Conservation (phyloP, 768 basidiomycete genomes). For the Sporobolomyces pararoseus region DNA sequence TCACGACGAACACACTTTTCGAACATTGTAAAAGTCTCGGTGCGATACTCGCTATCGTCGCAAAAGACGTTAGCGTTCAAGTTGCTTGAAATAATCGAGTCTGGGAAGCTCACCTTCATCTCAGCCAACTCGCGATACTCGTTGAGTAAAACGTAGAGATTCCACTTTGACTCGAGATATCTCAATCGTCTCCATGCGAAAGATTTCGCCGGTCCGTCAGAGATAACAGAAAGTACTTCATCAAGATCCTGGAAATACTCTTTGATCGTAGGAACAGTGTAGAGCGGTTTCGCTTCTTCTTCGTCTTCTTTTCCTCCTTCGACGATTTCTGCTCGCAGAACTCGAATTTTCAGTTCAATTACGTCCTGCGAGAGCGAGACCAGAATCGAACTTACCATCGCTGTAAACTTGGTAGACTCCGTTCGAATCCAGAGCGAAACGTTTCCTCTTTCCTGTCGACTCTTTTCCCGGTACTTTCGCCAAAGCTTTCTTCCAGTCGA, state of each 20-base stretch:
- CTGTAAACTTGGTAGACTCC: slow-evolving; percentile 86
- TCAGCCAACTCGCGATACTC: slow-evolving; percentile 90
- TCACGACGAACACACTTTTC: slow-evolving; percentile 55
- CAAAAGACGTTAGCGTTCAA: background rate
- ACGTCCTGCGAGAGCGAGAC: background rate
- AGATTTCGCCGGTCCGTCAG: slow-evolving; percentile 92
- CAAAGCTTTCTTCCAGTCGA: slow-evolving; percentile 59
- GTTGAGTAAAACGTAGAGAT: slow-evolving; percentile 84
- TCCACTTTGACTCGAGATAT: slow-evolving; percentile 88
- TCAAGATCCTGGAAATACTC: slow-evolving; percentile 98
- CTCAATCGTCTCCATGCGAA: slow-evolving; percentile 88
- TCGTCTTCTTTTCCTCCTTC: background rate
- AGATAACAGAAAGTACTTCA: slow-evolving; percentile 79
- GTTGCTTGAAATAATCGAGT: background rate
- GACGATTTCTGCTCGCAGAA: slow-evolving; percentile 42
- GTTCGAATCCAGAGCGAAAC: slow-evolving; percentile 67
- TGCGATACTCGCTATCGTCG: background rate
- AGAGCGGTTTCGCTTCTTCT: slow-evolving; percentile 57
- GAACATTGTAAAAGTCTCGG: slow-evolving; percentile 96
- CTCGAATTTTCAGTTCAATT: background rate
- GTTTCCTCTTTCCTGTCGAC: slow-evolving; percentile 61
- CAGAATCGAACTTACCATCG: slow-evolving; percentile 28
- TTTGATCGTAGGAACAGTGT: slow-evolving; percentile 74
- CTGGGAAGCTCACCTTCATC: slow-evolving; percentile 71
- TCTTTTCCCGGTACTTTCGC: slow-evolving; percentile 69